Base-by-base conservation (phyloP, 768 basidiomycete genomes). In the Kondoa malvinella region DNA sequence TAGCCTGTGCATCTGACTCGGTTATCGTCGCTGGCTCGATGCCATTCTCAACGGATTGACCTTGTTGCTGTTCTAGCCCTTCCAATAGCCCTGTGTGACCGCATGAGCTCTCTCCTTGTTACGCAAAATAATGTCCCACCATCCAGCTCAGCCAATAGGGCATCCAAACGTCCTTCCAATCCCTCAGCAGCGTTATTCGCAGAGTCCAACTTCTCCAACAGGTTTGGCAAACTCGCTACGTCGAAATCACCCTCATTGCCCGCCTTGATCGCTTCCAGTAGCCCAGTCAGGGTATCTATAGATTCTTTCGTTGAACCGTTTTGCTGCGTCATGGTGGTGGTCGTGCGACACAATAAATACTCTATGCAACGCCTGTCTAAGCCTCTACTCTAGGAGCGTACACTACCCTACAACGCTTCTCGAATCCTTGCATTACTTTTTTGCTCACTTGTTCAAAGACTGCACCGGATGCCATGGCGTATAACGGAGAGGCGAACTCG, bases 351-450 rank as follows among this genome's bases (percentile, higher is more conserved):
- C n/a, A n/a, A n/a, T n/a, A n/a, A n/a, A n/a, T n/a, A n/a, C n/a
- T n/a, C n/a, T n/a, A n/a, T n/a, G n/a, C n/a, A n/a, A n/a, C n/a
- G n/a, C n/a, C n/a, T n/a, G n/a, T n/a, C n/a, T 8, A 8, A 21
- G 40, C 21, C 21, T 50, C 40, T 50, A 50, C 88, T 50, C 8
- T 50, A 8, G 40, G n/a, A 8, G 8, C 87, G 73, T 91, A 92
- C 3, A 94, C 79, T 64, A 81, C 79, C 66, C 80, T 58, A 76
- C 90, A 94, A 30, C 92, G 82, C 71, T 86, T 81, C 78, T 96
- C 92, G 73, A 99, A 99, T 0, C 92, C 92, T 65, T 86, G 79
- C 27, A 96, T 86, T 90, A 95, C 96, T 77, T 86, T 81, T 72
- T 83, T 83, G 1, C 88, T 88, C 2, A 95, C 86, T 75, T 87